These are phyloP conservation scores for Neurospora hispaniola DNA, from an alignment of 495 filamentous ascomycete genomes.

Conservation along the genomic window DNA sequence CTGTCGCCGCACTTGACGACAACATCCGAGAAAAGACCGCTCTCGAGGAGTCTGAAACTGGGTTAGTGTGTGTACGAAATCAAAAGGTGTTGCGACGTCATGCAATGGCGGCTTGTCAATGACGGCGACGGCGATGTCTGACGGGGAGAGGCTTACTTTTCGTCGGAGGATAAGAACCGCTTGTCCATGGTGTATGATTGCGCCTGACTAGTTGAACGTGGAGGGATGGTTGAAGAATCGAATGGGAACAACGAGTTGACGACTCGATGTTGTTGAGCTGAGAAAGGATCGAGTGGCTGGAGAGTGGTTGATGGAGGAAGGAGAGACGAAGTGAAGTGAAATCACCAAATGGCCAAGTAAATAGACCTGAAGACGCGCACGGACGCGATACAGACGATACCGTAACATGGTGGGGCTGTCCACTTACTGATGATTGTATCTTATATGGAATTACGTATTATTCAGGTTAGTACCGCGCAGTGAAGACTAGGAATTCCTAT, in stretches of 20 bases:
- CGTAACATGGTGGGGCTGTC: background rate
- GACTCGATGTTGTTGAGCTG: background rate
- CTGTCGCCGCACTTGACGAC: conserved; percentile 12
- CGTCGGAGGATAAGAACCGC: conserved; percentile 8
- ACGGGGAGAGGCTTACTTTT: conserved; percentile 1
- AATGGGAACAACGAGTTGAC: background rate
- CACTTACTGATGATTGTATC: background rate
- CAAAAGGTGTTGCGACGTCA: too few species aligned
- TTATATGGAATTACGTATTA: background rate
- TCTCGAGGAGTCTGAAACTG: conserved; percentile 10
- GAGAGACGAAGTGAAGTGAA: background rate
- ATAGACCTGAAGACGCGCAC: background rate
- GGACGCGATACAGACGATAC: background rate
- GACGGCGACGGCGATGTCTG: background rate
- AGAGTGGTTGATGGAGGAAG: background rate
- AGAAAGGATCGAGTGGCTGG: background rate
- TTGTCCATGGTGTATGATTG: conserved; percentile 6
- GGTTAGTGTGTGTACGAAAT: background rate
- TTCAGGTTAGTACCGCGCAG: background rate
- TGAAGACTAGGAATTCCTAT: too few species aligned
- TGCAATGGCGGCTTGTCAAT: too few species aligned
- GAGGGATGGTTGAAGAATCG: background rate
- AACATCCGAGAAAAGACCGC: conserved; percentile 20
- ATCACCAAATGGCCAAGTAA: background rate
- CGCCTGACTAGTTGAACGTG: background rate